Percentiles rank a stretch among this genome's conserved stretches.
Evolutionary conservation across 768 basidiomycete species (phyloP).

Genomic region (Phaeotremella skinneri): DNA sequence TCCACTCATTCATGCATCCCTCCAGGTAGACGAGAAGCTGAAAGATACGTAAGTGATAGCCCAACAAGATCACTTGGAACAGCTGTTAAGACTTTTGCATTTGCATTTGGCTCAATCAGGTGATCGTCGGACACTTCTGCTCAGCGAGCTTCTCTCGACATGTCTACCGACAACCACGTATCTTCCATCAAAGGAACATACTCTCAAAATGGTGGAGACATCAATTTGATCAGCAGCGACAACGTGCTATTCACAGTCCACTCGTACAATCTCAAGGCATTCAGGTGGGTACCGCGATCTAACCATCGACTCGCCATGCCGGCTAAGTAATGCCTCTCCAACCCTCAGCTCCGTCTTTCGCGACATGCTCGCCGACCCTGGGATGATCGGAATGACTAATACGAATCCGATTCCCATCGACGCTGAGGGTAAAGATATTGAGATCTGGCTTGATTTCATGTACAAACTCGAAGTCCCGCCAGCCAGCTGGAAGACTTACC

Average conservation of each 20-base stretch:
- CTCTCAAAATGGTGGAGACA: slow-evolving; percentile 2
- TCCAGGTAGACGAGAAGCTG: too few species aligned
- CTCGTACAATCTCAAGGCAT: slow-evolving; percentile 12
- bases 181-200: not conserved
- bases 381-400: not conserved
- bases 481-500: not conserved
- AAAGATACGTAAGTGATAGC: too few species aligned
- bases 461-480: not conserved
- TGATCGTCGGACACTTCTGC: too few species aligned
- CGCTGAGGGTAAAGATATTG: not conserved
- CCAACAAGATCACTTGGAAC: too few species aligned
- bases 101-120: too few species aligned
- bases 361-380: slow-evolving; percentile 1
- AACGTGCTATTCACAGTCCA: slow-evolving; percentile 7
- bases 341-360: not conserved
- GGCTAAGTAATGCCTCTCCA: not conserved
- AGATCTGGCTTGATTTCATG: slow-evolving; percentile 2
- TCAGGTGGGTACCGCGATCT: slow-evolving; percentile 7
- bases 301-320: not conserved
- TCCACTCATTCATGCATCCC: not conserved
- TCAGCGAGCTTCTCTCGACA: too few species aligned
- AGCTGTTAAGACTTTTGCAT: too few species aligned
- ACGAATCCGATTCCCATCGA: not conserved
- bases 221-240: slow-evolving; percentile 11
- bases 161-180: not conserved